Base-by-base conservation (phyloP, 305 asterid genomes). In the Fraxinus ornus region DNA sequence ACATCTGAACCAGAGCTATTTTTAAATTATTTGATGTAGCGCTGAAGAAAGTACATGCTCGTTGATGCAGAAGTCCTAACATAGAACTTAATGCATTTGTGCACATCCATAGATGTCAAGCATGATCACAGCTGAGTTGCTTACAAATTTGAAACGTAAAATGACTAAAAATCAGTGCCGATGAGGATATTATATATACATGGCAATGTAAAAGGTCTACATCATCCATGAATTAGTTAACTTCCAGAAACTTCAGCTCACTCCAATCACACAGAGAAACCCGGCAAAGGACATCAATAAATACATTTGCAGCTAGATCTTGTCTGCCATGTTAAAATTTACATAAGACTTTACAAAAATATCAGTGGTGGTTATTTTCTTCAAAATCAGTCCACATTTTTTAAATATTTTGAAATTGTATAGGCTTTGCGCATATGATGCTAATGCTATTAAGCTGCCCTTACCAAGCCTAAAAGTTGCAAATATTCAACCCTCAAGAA, bases 271-370 rank as follows among this genome's bases (percentile, higher is more conserved):
- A 83, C 83, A 82, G 73, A 78, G 76, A 86, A 81, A 81, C 41
- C 75, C 82, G 75, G 71, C 78, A 77, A 44, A 41, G 71, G 62
- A 75, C 86, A 85, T 78, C 41, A 81, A 82, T 57, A 82, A 77
- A 78, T 79, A 33, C 74, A 85, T 55, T 83, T 78, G 81, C 76
- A 86, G 81, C 86, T 82, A 83, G 44, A 85, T 52, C 82, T 76
- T 78, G 85, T 83, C 90, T 24, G 81, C 83, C 85, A 81, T 78
- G 80, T 80, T 44, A 81, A 19, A 57, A 6, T 57, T 57, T 19
- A 57, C 26, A 57, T 5, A 57, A 57, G 26, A 57, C 66, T 68
- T 78, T 66, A 82, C 66, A 72, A 79, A 78, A 33, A 85, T 74
- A 64, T 24, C 71, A 76, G 72, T 55, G 85, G 52, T 30, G 47